Percentiles rank a stretch among this genome's conserved stretches.
Conservation (phyloP, 305 asterid genomes). For the Fraxinus latifolia region DNA sequence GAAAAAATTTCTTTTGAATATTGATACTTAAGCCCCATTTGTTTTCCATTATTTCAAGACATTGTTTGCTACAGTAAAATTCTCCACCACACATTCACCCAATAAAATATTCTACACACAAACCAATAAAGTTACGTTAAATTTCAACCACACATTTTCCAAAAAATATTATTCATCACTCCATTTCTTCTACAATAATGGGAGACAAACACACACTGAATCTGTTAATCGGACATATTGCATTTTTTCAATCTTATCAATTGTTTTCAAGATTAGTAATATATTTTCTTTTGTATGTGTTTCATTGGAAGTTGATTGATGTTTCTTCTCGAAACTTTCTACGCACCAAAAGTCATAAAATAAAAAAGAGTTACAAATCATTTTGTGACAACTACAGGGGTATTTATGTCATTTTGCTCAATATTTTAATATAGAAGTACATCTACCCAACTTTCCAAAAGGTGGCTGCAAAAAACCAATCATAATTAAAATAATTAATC, state of each 20-base stretch:
- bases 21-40: too few species aligned
- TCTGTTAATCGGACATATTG: neutral
- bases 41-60: too few species aligned
- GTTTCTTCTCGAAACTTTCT: neutral
- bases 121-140: too few species aligned
- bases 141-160: too few species aligned
- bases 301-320: neutral
- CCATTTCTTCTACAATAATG: too few species aligned
- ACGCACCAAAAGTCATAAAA: neutral
- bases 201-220: too few species aligned
- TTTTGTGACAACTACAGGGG: neutral
- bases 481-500: neutral
- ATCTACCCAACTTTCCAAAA: constrained; percentile 11
- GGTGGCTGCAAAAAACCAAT: neutral
- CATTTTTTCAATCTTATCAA: too few species aligned
- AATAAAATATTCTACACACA: too few species aligned
- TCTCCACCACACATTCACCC: too few species aligned
- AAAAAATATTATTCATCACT: too few species aligned
- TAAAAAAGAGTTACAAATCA: neutral
- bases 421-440: constrained; percentile 4
- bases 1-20: too few species aligned
- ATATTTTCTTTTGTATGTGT: neutral
- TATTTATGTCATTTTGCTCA: constrained; percentile 22
- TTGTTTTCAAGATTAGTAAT: neutral
- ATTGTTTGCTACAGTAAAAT: too few species aligned